Evolutionary conservation across 768 basidiomycete species (phyloP), one percentile per base, ranked within the genome.

Genomic region (Boletus pseudo-olivaceus): DNA sequence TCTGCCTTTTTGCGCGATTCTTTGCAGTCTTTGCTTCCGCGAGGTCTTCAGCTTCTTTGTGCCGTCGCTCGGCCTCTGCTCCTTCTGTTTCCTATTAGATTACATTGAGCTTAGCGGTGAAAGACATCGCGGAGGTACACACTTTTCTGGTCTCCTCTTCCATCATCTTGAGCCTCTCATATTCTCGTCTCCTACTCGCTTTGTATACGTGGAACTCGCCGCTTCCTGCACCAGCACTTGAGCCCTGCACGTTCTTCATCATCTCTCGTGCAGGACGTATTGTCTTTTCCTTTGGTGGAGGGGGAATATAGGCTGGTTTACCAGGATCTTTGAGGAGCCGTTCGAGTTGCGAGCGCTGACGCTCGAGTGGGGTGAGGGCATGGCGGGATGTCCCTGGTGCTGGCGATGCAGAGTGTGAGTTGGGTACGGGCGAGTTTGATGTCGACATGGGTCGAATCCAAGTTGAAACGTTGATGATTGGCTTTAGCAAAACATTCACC

Each of bases 181-280:
- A 98, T 75, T 99, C 97, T 64, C 96, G 79, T 66, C 96, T 80
- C 57, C 97, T 76, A 59, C 87, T 85, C 17, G 96, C 95, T 68
- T 98, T 98, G 76, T 98, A 99, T 0, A 99, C 97, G 68, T 99
- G 97, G 67, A 98, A 98, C 72, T 96, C 95, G 40, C 96, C 96
- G 53, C 90, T 93, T 47, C 97, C 97, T 17, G 97, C 97, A 42
- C 96, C 97, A 7, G 97, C 94, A 70, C 91, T 93, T 15, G 92
- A 95, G 0, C 97, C 97, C 71, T 98, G 95, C 7, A 99, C 96
- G 63, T 98, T 98, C 80, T 97, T 98, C 91, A 99, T 98, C 91
- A 93, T 93, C 69, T 93, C 97, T 46, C 91, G 79, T 9, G 95
- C 78, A 1, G 94, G 77, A 19, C 93, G 78, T 30, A 98, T 76